phyloP scores from a whole-genome alignment of 2,329 filamentous ascomycete genomes.

The Microdochium trichocladiopsis region DNA sequence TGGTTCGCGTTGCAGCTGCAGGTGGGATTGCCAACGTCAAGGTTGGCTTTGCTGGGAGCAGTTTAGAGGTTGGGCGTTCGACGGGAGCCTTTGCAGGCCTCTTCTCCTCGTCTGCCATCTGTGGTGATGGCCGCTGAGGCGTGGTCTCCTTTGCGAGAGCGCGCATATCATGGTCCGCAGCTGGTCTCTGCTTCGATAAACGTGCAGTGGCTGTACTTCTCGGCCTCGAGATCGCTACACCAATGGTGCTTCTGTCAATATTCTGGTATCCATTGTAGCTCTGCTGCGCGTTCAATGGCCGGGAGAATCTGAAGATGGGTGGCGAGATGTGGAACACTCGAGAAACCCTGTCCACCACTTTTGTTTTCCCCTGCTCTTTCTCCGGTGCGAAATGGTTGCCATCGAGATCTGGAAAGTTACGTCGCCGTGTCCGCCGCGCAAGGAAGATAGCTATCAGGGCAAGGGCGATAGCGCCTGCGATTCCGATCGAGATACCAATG shows the following conservation, averaged over 20 bases:
- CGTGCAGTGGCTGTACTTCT: slow-evolving; percentile 10
- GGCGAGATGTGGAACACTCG: slow-evolving; percentile 33
- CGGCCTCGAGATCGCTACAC: slow-evolving; percentile 35
- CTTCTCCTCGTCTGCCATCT: background rate
- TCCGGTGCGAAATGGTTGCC: slow-evolving; percentile 29
- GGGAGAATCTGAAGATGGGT: slow-evolving; percentile 22
- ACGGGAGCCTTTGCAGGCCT: slow-evolving; percentile 4
- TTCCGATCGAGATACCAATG: slow-evolving; percentile 50
- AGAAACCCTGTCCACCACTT: slow-evolving; percentile 10
- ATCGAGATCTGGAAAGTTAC: slow-evolving; percentile 24
- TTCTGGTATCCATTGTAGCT: slow-evolving; percentile 6
- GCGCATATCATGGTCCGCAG: background rate
- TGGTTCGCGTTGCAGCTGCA: slow-evolving; percentile 16
- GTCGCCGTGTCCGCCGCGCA: slow-evolving; percentile 32
- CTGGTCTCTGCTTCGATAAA: background rate
- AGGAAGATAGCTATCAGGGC: slow-evolving; percentile 40
- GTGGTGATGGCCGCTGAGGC: background rate
- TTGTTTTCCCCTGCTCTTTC: slow-evolving; percentile 27
- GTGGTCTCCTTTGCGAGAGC: background rate
- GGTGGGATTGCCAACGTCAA: slow-evolving; percentile 30
- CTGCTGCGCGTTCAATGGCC: slow-evolving; percentile 20
- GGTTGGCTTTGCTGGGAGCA: slow-evolving; percentile 37
- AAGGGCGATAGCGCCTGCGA: slow-evolving; percentile 39
- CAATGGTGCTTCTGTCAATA: slow-evolving; percentile 27
- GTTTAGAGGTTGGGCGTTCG: slow-evolving; percentile 29